phyloP scores from a whole-genome alignment of 306 rosid species.

The Prosopis cineraria region DNA sequence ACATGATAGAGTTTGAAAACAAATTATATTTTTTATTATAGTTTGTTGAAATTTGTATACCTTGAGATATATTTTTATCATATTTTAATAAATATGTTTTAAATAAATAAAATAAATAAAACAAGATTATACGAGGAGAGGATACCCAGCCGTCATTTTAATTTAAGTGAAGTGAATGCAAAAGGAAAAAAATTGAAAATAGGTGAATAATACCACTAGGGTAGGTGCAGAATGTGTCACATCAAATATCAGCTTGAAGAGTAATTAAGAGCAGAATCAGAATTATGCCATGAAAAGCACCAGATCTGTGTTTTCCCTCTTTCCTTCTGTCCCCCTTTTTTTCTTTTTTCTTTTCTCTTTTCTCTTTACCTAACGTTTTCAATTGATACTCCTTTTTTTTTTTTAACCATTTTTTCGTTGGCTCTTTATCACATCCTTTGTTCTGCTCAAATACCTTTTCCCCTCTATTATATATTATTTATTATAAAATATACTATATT shows the following conservation, averaged over 20 bases:
- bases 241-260: background rate
- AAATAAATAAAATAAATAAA: background rate
- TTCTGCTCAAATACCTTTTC: background rate
- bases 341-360: background rate
- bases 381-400: background rate
- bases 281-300: constrained; percentile 16
- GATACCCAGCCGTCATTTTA: background rate
- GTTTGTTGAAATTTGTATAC: too few relatives aligned
- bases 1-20: too few relatives aligned
- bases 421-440: background rate
- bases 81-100: background rate
- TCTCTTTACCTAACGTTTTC: background rate
- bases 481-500: too few relatives aligned
- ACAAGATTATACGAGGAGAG: background rate
- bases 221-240: background rate
- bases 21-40: too few relatives aligned
- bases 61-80: background rate
- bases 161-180: background rate
- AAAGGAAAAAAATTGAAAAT: background rate
- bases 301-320: background rate
- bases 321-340: background rate
- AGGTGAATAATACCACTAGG: background rate
- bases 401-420: background rate
- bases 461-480: too few relatives aligned
- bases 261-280: background rate